Evolutionary conservation across 208 protist species (phyloP).

Genomic region (Porcisia deanei): DNA sequence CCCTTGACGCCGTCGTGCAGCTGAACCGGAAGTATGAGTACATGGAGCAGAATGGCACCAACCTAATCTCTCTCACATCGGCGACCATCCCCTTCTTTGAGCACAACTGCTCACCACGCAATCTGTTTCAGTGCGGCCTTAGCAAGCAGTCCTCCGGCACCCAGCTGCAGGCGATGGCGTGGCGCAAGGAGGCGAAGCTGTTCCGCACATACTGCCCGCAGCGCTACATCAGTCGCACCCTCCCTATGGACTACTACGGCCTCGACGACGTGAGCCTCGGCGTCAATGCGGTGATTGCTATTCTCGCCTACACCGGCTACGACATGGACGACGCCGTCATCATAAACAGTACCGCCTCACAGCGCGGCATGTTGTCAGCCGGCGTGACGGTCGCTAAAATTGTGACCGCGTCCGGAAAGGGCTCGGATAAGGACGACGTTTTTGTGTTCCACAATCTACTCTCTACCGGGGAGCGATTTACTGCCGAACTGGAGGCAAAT

Average conservation of each 20-base stretch:
- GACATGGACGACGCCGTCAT: slow-evolving; percentile 99
- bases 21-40: slow-evolving; percentile 90
- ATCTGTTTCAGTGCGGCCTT: slow-evolving; percentile 99
- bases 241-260: slow-evolving; percentile 92
- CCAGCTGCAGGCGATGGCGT: slow-evolving; percentile 90
- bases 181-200: slow-evolving; percentile 98
- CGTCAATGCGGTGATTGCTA: slow-evolving; percentile 99
- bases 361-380: slow-evolving; percentile 98
- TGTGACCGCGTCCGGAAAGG: slow-evolving; percentile 55
- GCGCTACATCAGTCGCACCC: slow-evolving; percentile 94
- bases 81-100: slow-evolving; percentile 99
- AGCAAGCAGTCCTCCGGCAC: slow-evolving; percentile 99
- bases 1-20: slow-evolving; percentile 76
- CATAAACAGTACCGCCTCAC: slow-evolving; percentile 97
- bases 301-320: slow-evolving; percentile 99
- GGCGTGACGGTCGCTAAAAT: slow-evolving; percentile 94
- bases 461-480: slow-evolving; percentile 69
- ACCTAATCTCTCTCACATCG: slow-evolving; percentile 97
- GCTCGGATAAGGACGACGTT: slow-evolving; percentile 49
- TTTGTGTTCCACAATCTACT: slow-evolving; percentile 90
- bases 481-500: slow-evolving; percentile 58
- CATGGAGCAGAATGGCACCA: slow-evolving; percentile 95
- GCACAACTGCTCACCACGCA: slow-evolving; percentile 99
- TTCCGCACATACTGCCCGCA: slow-evolving; percentile 98
- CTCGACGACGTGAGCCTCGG: slow-evolving; percentile 98